Conservation (phyloP, 805 yeast genomes). For the Nakazawaea sp. region DNA sequence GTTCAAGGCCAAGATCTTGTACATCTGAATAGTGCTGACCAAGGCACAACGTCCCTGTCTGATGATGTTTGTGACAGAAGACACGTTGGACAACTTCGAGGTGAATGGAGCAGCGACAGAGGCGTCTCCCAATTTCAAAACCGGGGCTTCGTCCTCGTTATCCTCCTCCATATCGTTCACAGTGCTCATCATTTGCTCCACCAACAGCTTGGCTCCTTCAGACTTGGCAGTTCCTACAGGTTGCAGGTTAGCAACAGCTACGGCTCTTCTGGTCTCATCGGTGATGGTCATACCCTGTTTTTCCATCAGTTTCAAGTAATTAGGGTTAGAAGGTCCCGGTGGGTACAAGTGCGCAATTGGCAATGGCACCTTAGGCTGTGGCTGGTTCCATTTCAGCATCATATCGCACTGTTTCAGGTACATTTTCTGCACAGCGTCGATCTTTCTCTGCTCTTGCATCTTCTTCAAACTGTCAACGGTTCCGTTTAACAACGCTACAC, state of each 20-base stretch:
- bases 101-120: slow-evolving; percentile 99
- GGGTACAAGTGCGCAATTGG: slow-evolving; percentile 93
- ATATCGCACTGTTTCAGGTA: slow-evolving; percentile 82
- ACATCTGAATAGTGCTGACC: slow-evolving; percentile 97
- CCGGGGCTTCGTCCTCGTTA: slow-evolving; percentile 78
- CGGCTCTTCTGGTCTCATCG: slow-evolving; percentile 60
- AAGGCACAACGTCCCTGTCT: slow-evolving; percentile 98
- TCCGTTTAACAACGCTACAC: slow-evolving; percentile 96
- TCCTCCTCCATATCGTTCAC: slow-evolving; percentile 50
- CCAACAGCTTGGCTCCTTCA: slow-evolving; percentile 35
- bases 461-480: slow-evolving; percentile 91
- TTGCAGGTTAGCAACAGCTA: slow-evolving; percentile 40
- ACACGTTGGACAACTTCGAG: slow-evolving; percentile 85
- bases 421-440: slow-evolving; percentile 54
- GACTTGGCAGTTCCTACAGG: slow-evolving; percentile 31
- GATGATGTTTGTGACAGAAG: slow-evolving; percentile 86
- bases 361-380: slow-evolving; percentile 77
- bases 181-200: slow-evolving; percentile 58
- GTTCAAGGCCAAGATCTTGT: slow-evolving; percentile 93
- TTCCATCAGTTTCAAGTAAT: slow-evolving; percentile 80
- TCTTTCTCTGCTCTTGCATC: slow-evolving; percentile 71
- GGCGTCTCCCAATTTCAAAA: slow-evolving; percentile 93
- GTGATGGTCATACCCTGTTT: slow-evolving; percentile 76
- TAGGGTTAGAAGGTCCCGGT: slow-evolving; percentile 89
- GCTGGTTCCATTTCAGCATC: slow-evolving; percentile 75